Conservation (phyloP, 1,139 yeast genomes). For the Candida glucosophila region DNA sequence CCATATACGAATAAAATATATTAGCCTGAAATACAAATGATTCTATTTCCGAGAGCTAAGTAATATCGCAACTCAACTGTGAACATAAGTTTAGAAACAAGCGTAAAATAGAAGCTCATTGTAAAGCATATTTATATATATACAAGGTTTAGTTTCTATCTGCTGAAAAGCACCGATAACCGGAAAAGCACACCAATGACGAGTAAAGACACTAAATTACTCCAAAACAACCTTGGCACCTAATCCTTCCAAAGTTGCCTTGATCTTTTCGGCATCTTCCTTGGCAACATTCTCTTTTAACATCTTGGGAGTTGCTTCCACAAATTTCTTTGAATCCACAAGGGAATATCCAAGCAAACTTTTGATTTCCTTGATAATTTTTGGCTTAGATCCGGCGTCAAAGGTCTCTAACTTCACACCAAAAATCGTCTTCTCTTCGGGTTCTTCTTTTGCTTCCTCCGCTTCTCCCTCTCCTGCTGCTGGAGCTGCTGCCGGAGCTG, state of each 20-base stretch:
- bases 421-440: conserved; percentile 91
- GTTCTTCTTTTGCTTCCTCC: conserved; percentile 67
- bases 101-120: too few relatives aligned
- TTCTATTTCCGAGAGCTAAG: too few relatives aligned
- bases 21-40: too few relatives aligned
- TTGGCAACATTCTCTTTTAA: conserved; percentile 79
- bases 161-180: too few relatives aligned
- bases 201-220: too few relatives aligned
- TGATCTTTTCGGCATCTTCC: conserved; percentile 89
- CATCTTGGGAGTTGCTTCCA: conserved; percentile 93
- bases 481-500: conserved; percentile 62
- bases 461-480: conserved; percentile 68
- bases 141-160: too few relatives aligned
- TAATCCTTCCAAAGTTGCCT: conserved; percentile 83
- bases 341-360: conserved; percentile 82
- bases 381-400: conserved; percentile 93
- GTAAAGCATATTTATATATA: too few relatives aligned
- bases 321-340: conserved; percentile 96
- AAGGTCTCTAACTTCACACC: conserved; percentile 86
- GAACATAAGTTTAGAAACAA: too few relatives aligned
- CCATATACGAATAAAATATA: too few relatives aligned
- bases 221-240: conserved; percentile 92
- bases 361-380: conserved; percentile 95
- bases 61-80: too few relatives aligned
- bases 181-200: too few relatives aligned